Percentiles rank a stretch among this genome's conserved stretches.
Conservation (phyloP, 2,329 filamentous ascomycete species). For the Colletotrichum musicola region DNA sequence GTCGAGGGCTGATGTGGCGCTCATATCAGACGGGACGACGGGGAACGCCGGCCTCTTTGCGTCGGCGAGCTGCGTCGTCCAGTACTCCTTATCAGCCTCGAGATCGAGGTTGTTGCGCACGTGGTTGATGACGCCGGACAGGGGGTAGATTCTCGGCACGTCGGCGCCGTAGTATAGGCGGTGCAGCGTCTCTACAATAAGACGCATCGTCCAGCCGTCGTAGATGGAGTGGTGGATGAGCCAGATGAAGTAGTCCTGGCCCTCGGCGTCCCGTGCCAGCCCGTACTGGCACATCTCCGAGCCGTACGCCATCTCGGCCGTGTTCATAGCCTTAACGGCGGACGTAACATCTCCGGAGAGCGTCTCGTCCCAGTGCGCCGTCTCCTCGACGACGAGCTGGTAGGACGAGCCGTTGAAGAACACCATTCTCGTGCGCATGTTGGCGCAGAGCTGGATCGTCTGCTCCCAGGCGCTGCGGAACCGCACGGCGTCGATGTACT, state of each 20-base stretch:
- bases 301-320: slow-evolving; percentile 8
- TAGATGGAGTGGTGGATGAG: slow-evolving; percentile 39
- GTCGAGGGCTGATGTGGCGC: background rate
- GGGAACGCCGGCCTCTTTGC: slow-evolving; percentile 7
- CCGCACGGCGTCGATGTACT: slow-evolving; percentile 38
- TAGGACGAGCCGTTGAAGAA: slow-evolving; percentile 21
- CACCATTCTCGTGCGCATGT: slow-evolving; percentile 32
- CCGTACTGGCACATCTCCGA: slow-evolving; percentile 27
- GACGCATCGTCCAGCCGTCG: slow-evolving; percentile 37
- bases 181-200: background rate
- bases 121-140: background rate
- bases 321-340: background rate
- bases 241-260: slow-evolving; percentile 34
- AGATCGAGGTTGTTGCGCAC: background rate
- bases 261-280: background rate
- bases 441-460: slow-evolving; percentile 17
- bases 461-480: slow-evolving; percentile 48
- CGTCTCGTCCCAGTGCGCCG: slow-evolving; percentile 3
- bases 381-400: slow-evolving; percentile 38
- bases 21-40: background rate
- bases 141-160: background rate
- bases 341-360: background rate
- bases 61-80: slow-evolving; percentile 1
- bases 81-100: background rate
- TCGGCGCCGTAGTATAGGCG: background rate